phyloP scores from a whole-genome alignment of 2,329 filamentous ascomycete genomes.

The Ophiostoma piceae region DNA sequence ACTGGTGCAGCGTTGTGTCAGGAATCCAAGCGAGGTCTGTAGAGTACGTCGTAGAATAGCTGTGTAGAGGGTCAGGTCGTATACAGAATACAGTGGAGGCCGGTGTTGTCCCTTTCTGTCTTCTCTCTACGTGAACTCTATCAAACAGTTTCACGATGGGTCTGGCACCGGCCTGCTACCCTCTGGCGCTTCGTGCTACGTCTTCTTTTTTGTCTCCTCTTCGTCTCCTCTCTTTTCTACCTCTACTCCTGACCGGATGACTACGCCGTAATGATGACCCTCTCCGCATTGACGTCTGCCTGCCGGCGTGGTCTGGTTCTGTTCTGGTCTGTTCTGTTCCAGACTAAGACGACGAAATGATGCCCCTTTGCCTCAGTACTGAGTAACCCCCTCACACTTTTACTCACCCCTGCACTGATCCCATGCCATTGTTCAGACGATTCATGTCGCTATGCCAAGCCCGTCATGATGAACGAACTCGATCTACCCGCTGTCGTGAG shows the following conservation, averaged over 20 bases:
- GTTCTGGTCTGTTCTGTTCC: background rate
- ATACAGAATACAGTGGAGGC: background rate
- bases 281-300: background rate
- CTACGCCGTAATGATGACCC: background rate
- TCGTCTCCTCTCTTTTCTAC: background rate
- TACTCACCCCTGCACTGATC: background rate
- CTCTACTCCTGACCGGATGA: background rate
- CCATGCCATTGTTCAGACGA: conserved; percentile 13
- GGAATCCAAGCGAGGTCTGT: conserved; percentile 17
- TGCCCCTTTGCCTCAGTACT: background rate
- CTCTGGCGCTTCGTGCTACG: conserved; percentile 1
- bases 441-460: conserved; percentile 9
- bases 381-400: background rate
- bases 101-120: background rate
- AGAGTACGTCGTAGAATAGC: no score
- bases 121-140: background rate
- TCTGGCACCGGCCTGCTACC: background rate
- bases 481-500: conserved; percentile 5
- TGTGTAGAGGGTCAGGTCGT: no score
- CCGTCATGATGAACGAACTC: background rate
- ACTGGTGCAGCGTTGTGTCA: conserved; percentile 21
- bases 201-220: no score
- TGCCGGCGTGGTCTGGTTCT: background rate
- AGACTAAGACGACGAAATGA: no score
- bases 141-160: background rate